Percentiles rank a stretch among this genome's conserved stretches.
These are phyloP conservation scores for Coemansia sp. DNA, from an alignment of 192 early-diverging fungal species.

Conservation along the genomic window DNA sequence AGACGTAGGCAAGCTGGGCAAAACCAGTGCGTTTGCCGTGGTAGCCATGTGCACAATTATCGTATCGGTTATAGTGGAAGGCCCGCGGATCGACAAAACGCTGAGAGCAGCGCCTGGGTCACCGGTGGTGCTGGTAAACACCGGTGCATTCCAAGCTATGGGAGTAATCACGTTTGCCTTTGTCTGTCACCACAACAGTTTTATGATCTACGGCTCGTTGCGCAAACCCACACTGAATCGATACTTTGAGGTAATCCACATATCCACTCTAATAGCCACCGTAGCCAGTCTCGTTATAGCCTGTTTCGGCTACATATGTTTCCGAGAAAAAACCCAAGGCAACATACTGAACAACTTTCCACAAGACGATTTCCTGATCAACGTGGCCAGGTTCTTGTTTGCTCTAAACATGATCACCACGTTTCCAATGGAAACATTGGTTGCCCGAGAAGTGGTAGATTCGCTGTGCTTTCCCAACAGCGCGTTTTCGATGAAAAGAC, in stretches of 20 bases:
- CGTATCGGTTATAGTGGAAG: constrained; percentile 70
- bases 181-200: constrained; percentile 96
- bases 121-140: constrained; percentile 49
- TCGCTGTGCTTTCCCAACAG: constrained; percentile 51
- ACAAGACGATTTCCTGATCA: constrained; percentile 74
- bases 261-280: constrained; percentile 74
- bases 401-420: constrained; percentile 96
- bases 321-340: constrained; percentile 82
- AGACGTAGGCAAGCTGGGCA: constrained; percentile 86
- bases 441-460: constrained; percentile 82
- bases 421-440: constrained; percentile 87
- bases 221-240: constrained; percentile 83
- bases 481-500: constrained; percentile 62
- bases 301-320: constrained; percentile 73
- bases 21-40: constrained; percentile 84
- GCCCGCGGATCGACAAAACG: constrained; percentile 58
- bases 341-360: constrained; percentile 93
- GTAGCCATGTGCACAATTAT: constrained; percentile 80
- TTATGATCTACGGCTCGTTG: constrained; percentile 86
- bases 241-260: constrained; percentile 80
- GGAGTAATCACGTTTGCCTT: constrained; percentile 94
- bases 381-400: constrained; percentile 82
- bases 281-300: constrained; percentile 73
- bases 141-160: constrained; percentile 76
- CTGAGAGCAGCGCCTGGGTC: constrained; percentile 44